These are phyloP conservation scores for Starmerella vaccinii DNA, from an alignment of 805 yeast species.

Conservation along the genomic window DNA sequence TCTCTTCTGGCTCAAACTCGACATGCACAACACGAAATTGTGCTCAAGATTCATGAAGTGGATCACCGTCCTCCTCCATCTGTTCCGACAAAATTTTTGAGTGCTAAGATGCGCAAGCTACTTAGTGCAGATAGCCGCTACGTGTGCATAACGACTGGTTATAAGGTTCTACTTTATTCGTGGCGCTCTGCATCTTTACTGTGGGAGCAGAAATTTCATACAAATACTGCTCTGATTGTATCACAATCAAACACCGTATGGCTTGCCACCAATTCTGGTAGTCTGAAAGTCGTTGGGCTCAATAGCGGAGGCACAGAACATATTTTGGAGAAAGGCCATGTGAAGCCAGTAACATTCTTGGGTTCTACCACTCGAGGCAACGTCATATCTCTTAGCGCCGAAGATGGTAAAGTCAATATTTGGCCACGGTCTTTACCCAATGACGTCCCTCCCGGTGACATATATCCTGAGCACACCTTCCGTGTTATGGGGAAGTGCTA, in stretches of 20 bases:
- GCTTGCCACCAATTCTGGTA: constrained; percentile 14
- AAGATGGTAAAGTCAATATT: constrained; percentile 30
- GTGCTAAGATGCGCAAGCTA: neutral
- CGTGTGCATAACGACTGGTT: constrained; percentile 8
- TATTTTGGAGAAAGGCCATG: constrained; percentile 11
- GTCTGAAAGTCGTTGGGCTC: neutral
- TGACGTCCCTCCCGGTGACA: constrained; percentile 2
- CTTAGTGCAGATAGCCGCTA: constrained; percentile 16
- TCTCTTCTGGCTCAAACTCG: neutral
- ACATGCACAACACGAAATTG: constrained; percentile 1
- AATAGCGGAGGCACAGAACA: neutral
- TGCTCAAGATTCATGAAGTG: constrained; percentile 12
- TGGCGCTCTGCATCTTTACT: constrained; percentile 15
- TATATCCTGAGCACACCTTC: constrained; percentile 20
- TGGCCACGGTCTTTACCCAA: constrained; percentile 25
- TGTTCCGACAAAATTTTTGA: constrained; percentile 12
- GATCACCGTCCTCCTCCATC: constrained; percentile 14
- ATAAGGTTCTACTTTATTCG: constrained; percentile 12
- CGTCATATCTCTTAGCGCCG: constrained; percentile 29
- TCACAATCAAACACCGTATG: constrained; percentile 10
- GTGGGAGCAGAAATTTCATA: constrained; percentile 15
- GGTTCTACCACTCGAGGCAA: constrained; percentile 1
- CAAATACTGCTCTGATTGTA: constrained; percentile 10
- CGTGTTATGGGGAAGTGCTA: constrained; percentile 3
- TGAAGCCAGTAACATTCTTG: constrained; percentile 14